Conservation (phyloP, 2,329 filamentous ascomycete species). For the Aspergillus amoenus region DNA sequence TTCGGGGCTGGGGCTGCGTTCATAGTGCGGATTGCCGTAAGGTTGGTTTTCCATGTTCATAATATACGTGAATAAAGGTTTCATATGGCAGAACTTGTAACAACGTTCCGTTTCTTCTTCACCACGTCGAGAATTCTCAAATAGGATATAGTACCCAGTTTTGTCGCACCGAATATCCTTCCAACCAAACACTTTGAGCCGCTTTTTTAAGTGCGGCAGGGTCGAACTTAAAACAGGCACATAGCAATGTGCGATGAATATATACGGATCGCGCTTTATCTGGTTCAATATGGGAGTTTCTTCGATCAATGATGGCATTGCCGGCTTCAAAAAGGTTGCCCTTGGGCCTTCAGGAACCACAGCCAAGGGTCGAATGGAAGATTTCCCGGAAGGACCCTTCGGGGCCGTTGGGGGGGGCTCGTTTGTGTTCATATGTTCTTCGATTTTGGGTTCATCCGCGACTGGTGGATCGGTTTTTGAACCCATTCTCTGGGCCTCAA, state of each 20-base stretch:
- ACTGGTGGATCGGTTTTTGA: slow-evolving; percentile 31
- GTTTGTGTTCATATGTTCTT: slow-evolving; percentile 47
- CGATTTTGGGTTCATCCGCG: slow-evolving; percentile 30
- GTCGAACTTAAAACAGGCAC: slow-evolving; percentile 86
- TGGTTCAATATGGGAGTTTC: slow-evolving; percentile 64
- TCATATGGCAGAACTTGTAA: slow-evolving; percentile 73
- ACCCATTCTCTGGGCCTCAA: slow-evolving; percentile 66
- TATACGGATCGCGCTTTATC: slow-evolving; percentile 78
- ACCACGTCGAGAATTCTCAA: slow-evolving; percentile 73
- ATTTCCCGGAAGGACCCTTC: slow-evolving; percentile 71
- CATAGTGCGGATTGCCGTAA: slow-evolving; percentile 65
- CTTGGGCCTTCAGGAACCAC: slow-evolving; percentile 42
- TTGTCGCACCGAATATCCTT: slow-evolving; percentile 80
- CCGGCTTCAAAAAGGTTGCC: slow-evolving; percentile 31
- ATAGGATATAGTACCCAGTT: slow-evolving; percentile 89
- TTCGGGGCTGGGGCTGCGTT: slow-evolving; percentile 49
- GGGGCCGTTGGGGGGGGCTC: slow-evolving; percentile 81
- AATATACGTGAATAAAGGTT: slow-evolving; percentile 84
- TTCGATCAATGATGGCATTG: slow-evolving; percentile 58
- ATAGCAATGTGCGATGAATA: slow-evolving; percentile 82
- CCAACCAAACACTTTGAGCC: slow-evolving; percentile 78
- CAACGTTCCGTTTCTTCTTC: slow-evolving; percentile 80
- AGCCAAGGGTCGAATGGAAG: slow-evolving; percentile 34
- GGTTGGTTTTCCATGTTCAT: slow-evolving; percentile 87
- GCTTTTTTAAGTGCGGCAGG: slow-evolving; percentile 84